Conservation (phyloP, 352 stramenopile genomes). For the Globisporangium abappressorium region DNA sequence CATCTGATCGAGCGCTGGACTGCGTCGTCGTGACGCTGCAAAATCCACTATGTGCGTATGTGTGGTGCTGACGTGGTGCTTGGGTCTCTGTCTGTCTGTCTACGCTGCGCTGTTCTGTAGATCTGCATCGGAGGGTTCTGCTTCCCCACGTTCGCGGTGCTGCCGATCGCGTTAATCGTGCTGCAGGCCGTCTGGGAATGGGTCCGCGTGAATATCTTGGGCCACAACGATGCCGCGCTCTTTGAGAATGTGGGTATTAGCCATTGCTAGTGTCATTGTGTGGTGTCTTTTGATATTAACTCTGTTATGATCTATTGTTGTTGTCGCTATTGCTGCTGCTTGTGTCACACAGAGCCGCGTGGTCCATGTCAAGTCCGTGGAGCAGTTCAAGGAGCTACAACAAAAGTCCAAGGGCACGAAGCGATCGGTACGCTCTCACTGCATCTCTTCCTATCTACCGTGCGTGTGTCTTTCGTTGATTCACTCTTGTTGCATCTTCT, state of each 20-base stretch:
- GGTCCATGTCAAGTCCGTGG: constrained; percentile 61
- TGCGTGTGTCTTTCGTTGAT: neutral
- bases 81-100: neutral
- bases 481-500: neutral
- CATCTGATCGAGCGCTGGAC: neutral
- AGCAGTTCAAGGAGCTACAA: constrained; percentile 77
- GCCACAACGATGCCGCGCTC: constrained; percentile 47
- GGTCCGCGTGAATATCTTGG: constrained; percentile 62
- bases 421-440: constrained; percentile 35
- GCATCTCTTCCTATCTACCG: neutral
- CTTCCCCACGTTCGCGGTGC: constrained; percentile 70
- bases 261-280: neutral
- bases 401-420: constrained; percentile 65
- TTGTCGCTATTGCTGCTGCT: neutral
- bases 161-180: constrained; percentile 71
- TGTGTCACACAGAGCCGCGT: constrained; percentile 43
- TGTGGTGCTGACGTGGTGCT: neutral
- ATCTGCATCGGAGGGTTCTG: constrained; percentile 82
- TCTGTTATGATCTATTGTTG: neutral
- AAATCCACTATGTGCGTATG: neutral
- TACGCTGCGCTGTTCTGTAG: constrained; percentile 26
- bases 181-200: constrained; percentile 68
- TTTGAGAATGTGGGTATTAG: constrained; percentile 36
- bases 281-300: neutral
- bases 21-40: neutral